Evolutionary conservation across 768 basidiomycete genomes (phyloP), one percentile per base, ranked within the genome.

Genomic region (Asterophora parasitica): DNA sequence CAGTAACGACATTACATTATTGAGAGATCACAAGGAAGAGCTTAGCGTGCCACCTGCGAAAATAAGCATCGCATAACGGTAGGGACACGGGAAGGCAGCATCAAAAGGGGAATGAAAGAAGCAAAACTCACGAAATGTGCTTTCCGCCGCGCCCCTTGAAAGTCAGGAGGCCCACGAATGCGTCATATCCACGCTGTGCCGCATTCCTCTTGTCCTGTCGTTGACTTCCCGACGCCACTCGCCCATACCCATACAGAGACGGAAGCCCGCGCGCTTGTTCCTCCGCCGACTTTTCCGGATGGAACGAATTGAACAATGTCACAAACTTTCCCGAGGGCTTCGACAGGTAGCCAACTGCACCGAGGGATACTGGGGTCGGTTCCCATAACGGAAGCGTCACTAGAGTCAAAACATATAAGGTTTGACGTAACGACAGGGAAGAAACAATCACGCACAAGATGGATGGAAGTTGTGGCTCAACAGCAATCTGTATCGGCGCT

Each of bases 301-400:
- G 67, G 60, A 80, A 74, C 1, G 83, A 77, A 61, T 89, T 86
- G 65, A 89, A 81, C 6, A 91, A 69, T 7, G 80, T 82, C 48
- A 87, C 65, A 54, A 92, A 92, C 37, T 68, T 64, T 2, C 88
- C 89, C n/a, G 65, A 64, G 0, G 82, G 77, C 55, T 83, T 85
- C 28, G 70, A 72, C 19, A 90, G 42, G 60, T 85, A 92, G 2
- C 90, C 90, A 7, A 92, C 82, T 2, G 82, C 80, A 6, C 89
- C 90, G 2, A 90, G 65, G 10, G 72, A 61, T 0, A 91, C 76
- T 4, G 57, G 71, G 3, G 75, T 66, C 1, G 89, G 89, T 4
- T 69, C 73, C 88, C 88, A 92, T 5, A 90, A 65, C 6, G 88
- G 83, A 16, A 83, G 63, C 0, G 73, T 78, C 49, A 88, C 82